Evolutionary conservation across 2,329 filamentous ascomycete species (phyloP).

Genomic region (Biscogniauxia sp.): DNA sequence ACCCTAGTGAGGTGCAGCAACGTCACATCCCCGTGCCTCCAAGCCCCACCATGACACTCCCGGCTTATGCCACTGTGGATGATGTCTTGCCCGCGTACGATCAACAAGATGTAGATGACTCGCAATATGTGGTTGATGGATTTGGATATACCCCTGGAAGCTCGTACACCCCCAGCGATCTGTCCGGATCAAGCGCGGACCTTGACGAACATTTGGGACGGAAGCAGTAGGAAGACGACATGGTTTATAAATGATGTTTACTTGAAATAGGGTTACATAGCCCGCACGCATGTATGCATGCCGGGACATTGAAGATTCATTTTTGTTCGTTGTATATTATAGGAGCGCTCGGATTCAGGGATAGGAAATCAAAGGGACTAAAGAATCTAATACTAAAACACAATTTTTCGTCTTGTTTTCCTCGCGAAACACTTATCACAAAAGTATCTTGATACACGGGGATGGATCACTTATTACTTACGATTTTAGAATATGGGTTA

Average conservation of each 20-base stretch:
- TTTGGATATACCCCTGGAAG: conserved; percentile 38
- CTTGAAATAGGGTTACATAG: background rate
- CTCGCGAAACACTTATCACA: too few species aligned
- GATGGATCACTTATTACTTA: background rate
- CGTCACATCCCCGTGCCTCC: conserved; percentile 21
- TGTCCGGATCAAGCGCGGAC: conserved; percentile 19
- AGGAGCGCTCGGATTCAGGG: background rate
- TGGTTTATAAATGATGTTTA: background rate
- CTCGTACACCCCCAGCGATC: conserved; percentile 26
- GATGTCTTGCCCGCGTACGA: conserved; percentile 45
- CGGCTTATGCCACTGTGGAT: conserved; percentile 33
- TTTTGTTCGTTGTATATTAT: background rate
- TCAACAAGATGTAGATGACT: conserved; percentile 32
- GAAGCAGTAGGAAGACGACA: conserved; percentile 18
- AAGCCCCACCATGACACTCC: conserved; percentile 30
- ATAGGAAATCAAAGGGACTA: background rate
- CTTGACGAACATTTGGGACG: conserved; percentile 28
- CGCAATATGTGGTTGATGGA: conserved; percentile 42
- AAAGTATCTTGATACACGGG: background rate
- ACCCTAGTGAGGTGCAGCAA: conserved; percentile 16
- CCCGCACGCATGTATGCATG: background rate
- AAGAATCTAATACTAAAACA: background rate
- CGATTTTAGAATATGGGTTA: background rate
- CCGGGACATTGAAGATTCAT: background rate
- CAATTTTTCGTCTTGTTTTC: background rate